Base-by-base conservation (phyloP, 179 eudicot genomes). In the Silene noctiflora region DNA sequence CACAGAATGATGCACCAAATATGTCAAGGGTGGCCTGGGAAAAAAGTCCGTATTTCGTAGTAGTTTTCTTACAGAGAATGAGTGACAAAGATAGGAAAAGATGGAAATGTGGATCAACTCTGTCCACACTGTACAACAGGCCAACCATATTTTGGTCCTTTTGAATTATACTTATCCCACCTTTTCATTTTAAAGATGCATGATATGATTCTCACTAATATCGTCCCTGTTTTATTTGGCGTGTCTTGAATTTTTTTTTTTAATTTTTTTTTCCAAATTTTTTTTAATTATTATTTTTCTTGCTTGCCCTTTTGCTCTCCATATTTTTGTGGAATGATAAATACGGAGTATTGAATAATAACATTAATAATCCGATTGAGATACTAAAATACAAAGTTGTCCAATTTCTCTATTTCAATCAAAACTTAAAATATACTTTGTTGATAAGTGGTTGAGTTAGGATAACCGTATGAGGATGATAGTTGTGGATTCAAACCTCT, bases 71-170 rank as follows among this genome's bases (percentile, higher is more conserved):
- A 31, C 66, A 19, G 53, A 73, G 76, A 59, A 73, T 59, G 51
- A 20, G 44, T 73, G 67, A 73, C 55, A 71, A 25, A 71, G 63
- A 51, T 51, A 17, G 63, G 61, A 71, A 29, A 19, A 12, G 19
- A 46, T 11, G 29, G 53, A 76, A 68, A 56, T 58, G 79, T 76
- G 67, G 79, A 76, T 68, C 58, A 20, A 20, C 67, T 76, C 73
- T 58, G 39, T 35, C 73, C 79, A 53, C 59, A 76, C 79, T 56
- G 21, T 73, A n/a, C 66, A 17, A 58, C 60, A 58, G 48, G 67
- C 27, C 65, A 70, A 6, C 61, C 61, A 46, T 20, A 24, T 48
- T 46, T 39, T 39, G 27, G 55, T 0, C 33, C 20, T 53, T 62
- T 62, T 22, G 66, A 62, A 62, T 62, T 25, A 62, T 62, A 16